Evolutionary conservation across 1,139 yeast genomes (phyloP).

Genomic region (Nakaseomyces uthaithaninus): DNA sequence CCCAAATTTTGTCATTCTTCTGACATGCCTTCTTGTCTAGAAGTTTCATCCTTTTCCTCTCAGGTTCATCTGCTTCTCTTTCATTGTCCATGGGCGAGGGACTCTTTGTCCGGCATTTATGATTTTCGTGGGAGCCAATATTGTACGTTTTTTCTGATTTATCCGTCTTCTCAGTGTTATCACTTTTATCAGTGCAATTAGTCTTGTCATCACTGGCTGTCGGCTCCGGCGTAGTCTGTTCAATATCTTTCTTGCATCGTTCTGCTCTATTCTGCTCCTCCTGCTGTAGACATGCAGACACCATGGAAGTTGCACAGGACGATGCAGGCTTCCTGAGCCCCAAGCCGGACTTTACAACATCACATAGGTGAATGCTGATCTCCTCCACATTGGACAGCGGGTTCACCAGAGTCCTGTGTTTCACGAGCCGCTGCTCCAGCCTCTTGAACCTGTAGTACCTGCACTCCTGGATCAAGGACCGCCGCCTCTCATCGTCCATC

Average conservation of each 20-base stretch:
- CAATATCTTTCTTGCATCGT: not conserved
- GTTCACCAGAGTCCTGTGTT: conserved; percentile 41
- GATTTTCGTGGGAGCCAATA: too few relatives aligned
- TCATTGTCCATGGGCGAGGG: conserved; percentile 7
- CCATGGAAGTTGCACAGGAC: not conserved
- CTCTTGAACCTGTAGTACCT: conserved; percentile 64
- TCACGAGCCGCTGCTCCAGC: conserved; percentile 57
- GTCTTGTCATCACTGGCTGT: not conserved
- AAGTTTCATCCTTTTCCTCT: conserved; percentile 10
- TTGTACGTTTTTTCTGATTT: too few relatives aligned
- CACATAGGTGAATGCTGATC: conserved; percentile 44
- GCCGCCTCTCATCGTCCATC: conserved; percentile 45
- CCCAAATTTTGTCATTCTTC: conserved; percentile 16
- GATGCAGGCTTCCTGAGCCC: conserved; percentile 6
- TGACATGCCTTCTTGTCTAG: not conserved
- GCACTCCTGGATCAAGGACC: conserved; percentile 53
- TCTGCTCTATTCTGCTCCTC: not conserved
- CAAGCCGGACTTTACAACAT: conserved; percentile 41
- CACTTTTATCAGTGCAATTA: not conserved
- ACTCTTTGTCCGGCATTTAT: not conserved
- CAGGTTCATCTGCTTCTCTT: conserved; percentile 7
- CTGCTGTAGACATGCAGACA: not conserved
- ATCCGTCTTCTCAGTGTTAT: not conserved
- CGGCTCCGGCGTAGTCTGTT: not conserved
- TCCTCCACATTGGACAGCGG: conserved; percentile 46